phyloP scores from a whole-genome alignment of 805 yeast genomes.

The Sugiyamaella mastotermitis region DNA sequence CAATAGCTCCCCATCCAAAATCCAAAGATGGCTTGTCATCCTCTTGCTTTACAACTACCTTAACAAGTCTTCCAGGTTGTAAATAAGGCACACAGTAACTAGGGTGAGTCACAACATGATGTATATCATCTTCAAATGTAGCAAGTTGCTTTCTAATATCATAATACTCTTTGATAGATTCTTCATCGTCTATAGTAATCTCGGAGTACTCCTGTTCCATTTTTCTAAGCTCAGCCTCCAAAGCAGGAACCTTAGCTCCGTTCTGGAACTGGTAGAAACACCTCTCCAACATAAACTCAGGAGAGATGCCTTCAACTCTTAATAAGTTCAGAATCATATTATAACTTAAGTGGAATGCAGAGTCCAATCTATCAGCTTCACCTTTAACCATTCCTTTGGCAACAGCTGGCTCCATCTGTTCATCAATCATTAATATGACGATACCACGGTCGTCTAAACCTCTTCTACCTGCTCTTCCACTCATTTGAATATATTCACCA shows the following conservation, averaged over 20 bases:
- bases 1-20: conserved; percentile 96
- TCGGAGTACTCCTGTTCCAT: conserved; percentile 36
- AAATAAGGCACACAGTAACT: conserved; percentile 75
- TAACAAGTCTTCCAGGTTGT: conserved; percentile 82
- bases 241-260: conserved; percentile 78
- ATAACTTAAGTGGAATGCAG: conserved; percentile 96
- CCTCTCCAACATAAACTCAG: conserved; percentile 92
- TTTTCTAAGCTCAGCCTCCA: conserved; percentile 57
- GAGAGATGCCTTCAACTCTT: conserved; percentile 97
- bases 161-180: conserved; percentile 69
- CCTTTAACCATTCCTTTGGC: conserved; percentile 99
- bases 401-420: conserved; percentile 98
- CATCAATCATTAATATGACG: conserved; percentile 98
- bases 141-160: conserved; percentile 70
- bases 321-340: conserved; percentile 90
- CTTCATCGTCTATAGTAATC: conserved; percentile 67
- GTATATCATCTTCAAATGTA: conserved; percentile 65
- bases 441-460: conserved; percentile 99
- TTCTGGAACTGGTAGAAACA: conserved; percentile 96
- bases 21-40: conserved; percentile 37
- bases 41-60: conserved; percentile 43
- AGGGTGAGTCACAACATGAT: conserved; percentile 85
- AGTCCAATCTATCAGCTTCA: conserved; percentile 94
- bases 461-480: conserved; percentile 99
- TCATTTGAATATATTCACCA: conserved; percentile 99